Evolutionary conservation across 805 yeast species (phyloP).

Genomic region (Kuraishia cidri): DNA sequence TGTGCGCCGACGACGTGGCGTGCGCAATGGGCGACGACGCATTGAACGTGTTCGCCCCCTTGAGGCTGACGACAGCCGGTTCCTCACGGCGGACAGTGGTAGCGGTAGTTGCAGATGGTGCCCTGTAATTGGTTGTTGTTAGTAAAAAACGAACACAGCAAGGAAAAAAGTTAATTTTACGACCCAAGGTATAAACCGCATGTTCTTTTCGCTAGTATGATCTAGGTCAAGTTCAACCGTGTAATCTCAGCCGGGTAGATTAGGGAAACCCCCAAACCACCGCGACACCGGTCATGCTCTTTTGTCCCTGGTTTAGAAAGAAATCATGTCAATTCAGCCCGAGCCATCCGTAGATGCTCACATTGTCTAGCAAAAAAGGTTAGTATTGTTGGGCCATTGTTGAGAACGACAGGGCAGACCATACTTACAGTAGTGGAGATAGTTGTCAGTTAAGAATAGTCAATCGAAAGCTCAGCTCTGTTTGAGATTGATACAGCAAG

Average conservation of each 20-base stretch:
- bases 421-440: too few relatives aligned
- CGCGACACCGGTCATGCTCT: too few relatives aligned
- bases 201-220: conserved; percentile 33
- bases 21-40: conserved; percentile 16
- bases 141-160: conserved; percentile 5
- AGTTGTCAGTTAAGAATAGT: too few relatives aligned
- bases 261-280: too few relatives aligned
- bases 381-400: too few relatives aligned
- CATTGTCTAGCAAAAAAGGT: too few relatives aligned
- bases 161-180: not conserved
- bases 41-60: conserved; percentile 13
- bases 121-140: conserved; percentile 2
- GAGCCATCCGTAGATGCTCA: too few relatives aligned
- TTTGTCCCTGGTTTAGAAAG: not conserved
- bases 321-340: too few relatives aligned
- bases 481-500: too few relatives aligned
- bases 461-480: too few relatives aligned
- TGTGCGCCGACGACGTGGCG: conserved; percentile 22
- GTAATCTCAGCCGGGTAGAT: conserved; percentile 32
- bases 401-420: too few relatives aligned
- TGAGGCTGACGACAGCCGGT: conserved; percentile 6
- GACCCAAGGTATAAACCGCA: conserved; percentile 13
- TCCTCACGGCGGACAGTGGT: conserved; percentile 3
- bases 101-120: conserved; percentile 4
- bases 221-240: conserved; percentile 36